Percentiles rank a stretch among this genome's conserved stretches.
These are phyloP conservation scores for Pulveroboletus sp. DNA, from an alignment of 768 basidiomycete species.

Conservation along the genomic window DNA sequence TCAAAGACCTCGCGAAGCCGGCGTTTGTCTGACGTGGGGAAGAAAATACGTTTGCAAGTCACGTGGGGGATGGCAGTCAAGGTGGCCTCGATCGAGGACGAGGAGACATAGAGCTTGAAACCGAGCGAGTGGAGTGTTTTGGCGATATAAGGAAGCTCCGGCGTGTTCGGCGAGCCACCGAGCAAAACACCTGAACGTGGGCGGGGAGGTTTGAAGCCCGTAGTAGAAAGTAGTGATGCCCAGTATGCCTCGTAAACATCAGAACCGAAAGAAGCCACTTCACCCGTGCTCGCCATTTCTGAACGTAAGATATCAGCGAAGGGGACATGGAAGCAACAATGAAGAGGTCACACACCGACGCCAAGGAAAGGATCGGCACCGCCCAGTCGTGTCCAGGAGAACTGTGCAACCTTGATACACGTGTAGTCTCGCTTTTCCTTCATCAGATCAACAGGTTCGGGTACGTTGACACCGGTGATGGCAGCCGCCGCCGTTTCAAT, in stretches of 20 bases:
- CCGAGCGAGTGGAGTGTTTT: slow-evolving; percentile 78
- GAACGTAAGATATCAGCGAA: not conserved
- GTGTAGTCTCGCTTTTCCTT: slow-evolving; percentile 83
- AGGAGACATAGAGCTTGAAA: slow-evolving; percentile 94
- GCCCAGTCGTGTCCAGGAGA: slow-evolving; percentile 94
- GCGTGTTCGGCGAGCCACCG: slow-evolving; percentile 84
- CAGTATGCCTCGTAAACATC: slow-evolving; percentile 95
- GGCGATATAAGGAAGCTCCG: slow-evolving; percentile 82
- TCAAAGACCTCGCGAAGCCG: slow-evolving; percentile 91
- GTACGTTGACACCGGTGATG: slow-evolving; percentile 81
- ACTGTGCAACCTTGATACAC: slow-evolving; percentile 96
- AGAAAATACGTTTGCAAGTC: slow-evolving; percentile 82
- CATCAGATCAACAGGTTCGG: slow-evolving; percentile 91
- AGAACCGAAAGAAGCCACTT: slow-evolving; percentile 93
- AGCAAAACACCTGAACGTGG: slow-evolving; percentile 84
- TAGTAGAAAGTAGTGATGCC: slow-evolving; percentile 91
- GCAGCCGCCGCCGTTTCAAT: slow-evolving; percentile 90
- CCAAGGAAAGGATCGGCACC: slow-evolving; percentile 97
- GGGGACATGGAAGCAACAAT: not conserved
- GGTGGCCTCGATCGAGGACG: slow-evolving; percentile 70
- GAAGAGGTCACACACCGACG: slow-evolving; percentile 59
- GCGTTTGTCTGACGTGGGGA: slow-evolving; percentile 95
- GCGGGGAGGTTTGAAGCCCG: slow-evolving; percentile 89
- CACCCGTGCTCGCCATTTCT: slow-evolving; percentile 99
- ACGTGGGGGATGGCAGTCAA: slow-evolving; percentile 77